These are phyloP conservation scores for Andrographis paniculata DNA, from an alignment of 305 asterid species.

Conservation along the genomic window DNA sequence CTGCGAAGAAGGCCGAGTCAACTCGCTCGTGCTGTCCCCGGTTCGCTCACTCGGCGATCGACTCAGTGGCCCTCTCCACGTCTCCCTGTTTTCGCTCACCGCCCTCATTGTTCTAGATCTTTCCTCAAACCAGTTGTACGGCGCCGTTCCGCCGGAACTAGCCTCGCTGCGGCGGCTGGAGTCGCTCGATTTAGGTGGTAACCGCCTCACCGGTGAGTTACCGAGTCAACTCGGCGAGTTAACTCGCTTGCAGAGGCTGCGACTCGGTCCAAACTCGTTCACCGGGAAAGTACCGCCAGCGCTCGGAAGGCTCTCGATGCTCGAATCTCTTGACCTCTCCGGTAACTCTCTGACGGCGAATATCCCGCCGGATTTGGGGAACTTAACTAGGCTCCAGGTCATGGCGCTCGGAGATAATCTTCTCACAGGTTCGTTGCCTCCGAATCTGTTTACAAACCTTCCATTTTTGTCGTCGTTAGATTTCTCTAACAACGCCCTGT, in stretches of 20 bases:
- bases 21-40: conserved; percentile 42
- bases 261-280: conserved; percentile 59
- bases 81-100: conserved; percentile 39
- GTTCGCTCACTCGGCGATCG: conserved; percentile 21
- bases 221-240: conserved; percentile 47
- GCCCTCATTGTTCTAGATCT: conserved; percentile 48
- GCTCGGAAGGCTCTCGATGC: conserved; percentile 38
- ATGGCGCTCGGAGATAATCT: conserved; percentile 63
- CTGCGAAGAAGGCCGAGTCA: conserved; percentile 43
- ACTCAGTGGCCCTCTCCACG: conserved; percentile 36
- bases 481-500: conserved; percentile 69
- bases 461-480: conserved; percentile 44
- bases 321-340: conserved; percentile 60
- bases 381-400: conserved; percentile 35
- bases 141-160: conserved; percentile 36
- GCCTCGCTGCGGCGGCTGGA: conserved; percentile 25
- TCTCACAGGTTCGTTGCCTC: conserved; percentile 52
- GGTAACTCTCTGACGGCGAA: conserved; percentile 57
- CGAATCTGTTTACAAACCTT: conserved; percentile 37
- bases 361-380: conserved; percentile 56
- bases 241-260: conserved; percentile 29
- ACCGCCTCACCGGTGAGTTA: conserved; percentile 49
- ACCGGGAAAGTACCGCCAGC: conserved; percentile 52
- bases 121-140: conserved; percentile 43
- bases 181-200: conserved; percentile 48